These are phyloP conservation scores for Trichoderma sp. DNA, from an alignment of 2,329 filamentous ascomycete species.

Conservation along the genomic window DNA sequence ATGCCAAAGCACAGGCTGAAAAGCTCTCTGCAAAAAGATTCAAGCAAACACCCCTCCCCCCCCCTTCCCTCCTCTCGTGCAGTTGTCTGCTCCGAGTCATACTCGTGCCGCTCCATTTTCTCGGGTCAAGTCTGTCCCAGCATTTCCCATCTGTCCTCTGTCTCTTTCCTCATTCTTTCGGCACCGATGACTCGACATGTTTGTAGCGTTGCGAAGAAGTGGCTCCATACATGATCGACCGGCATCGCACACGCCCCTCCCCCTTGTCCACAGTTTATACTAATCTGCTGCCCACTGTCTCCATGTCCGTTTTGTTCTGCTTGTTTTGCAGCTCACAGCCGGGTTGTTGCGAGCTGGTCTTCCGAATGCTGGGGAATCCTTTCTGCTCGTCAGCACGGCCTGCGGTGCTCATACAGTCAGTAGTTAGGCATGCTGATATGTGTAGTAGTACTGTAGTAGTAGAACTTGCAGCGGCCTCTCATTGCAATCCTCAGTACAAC, in stretches of 20 bases:
- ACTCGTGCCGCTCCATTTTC: background rate
- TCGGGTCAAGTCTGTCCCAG: background rate
- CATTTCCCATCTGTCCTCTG: background rate
- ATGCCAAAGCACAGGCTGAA: conserved; percentile 4
- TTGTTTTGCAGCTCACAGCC: conserved; percentile 16
- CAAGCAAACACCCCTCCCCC: background rate
- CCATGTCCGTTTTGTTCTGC: background rate
- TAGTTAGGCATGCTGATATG: background rate
- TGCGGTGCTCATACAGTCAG: background rate
- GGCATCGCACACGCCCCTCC: background rate
- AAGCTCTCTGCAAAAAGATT: too few relatives aligned
- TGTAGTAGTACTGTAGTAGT: background rate
- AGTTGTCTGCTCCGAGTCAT: conserved; percentile 20
- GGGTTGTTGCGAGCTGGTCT: conserved; percentile 3
- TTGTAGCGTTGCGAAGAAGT: background rate
- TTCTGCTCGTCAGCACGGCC: background rate
- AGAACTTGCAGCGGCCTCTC: too few relatives aligned
- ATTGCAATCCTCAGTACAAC: too few relatives aligned
- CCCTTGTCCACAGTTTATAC: conserved; percentile 12
- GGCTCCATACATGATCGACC: conserved; percentile 13
- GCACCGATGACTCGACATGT: conserved; percentile 18
- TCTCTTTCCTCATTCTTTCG: background rate
- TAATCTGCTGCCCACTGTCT: conserved; percentile 2
- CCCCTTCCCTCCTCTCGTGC: conserved; percentile 1
- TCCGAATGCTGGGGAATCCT: conserved; percentile 4